These are phyloP conservation scores for Cruciata laevipes DNA, from an alignment of 257 asterid species.

Conservation along the genomic window DNA sequence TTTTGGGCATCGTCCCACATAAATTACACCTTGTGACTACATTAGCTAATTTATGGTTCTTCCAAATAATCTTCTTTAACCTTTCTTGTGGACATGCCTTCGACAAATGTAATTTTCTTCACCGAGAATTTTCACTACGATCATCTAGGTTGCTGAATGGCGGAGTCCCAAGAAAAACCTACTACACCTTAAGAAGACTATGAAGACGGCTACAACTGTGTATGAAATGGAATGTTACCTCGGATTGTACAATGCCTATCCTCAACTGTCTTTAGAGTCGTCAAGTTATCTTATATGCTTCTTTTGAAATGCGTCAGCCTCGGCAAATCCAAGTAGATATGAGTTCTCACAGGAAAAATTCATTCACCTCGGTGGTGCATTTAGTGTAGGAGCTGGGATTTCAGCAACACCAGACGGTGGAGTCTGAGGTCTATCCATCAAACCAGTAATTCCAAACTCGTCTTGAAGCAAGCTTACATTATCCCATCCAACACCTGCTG, in stretches of 20 bases:
- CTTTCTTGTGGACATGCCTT: not conserved
- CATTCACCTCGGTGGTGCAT: slow-evolving; percentile 50
- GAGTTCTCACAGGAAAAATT: not conserved
- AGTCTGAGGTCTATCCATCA: slow-evolving; percentile 34
- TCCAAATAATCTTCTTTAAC: not conserved
- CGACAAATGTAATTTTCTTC: slow-evolving; percentile 2
- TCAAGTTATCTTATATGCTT: not conserved
- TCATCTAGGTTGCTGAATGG: not conserved
- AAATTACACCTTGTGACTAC: not conserved
- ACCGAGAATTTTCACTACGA: not conserved
- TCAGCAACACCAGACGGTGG: slow-evolving; percentile 36
- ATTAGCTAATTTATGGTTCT: slow-evolving; percentile 1
- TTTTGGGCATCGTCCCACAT: not conserved
- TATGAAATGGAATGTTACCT: slow-evolving; percentile 10
- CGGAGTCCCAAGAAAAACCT: not conserved
- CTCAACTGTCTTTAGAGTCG: not conserved
- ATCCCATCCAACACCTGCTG: slow-evolving; percentile 64
- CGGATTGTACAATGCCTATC: slow-evolving; percentile 8
- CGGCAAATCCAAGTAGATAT: not conserved
- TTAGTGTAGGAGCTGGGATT: slow-evolving; percentile 28
- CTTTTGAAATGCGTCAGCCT: slow-evolving; percentile 1
- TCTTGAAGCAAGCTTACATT: slow-evolving; percentile 48
- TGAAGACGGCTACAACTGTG: slow-evolving; percentile 16
- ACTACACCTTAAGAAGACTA: not conserved
- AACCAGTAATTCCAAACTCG: slow-evolving; percentile 47